Conservation (phyloP, 2,329 filamentous ascomycete genomes). For the Chaetothyriales sp. region DNA sequence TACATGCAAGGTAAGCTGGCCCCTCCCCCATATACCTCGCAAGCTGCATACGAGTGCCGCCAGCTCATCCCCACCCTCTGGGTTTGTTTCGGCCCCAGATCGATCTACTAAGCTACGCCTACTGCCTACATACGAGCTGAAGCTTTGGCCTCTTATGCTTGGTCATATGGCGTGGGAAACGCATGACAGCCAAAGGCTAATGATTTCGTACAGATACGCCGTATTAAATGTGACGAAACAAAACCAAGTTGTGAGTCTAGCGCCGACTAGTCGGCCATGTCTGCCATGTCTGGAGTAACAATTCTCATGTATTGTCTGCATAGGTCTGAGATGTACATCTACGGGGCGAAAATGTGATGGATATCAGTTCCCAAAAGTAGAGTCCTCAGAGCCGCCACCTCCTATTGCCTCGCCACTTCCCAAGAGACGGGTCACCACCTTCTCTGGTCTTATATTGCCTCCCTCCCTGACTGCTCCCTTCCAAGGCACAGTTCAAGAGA, state of each 20-base stretch:
- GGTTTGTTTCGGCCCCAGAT: neutral
- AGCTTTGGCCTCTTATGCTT: neutral
- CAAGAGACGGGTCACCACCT: slow-evolving; percentile 1
- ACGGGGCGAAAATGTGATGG: slow-evolving; percentile 45
- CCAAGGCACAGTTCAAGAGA: slow-evolving; percentile 38
- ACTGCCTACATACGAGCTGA: neutral
- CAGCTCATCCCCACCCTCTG: neutral
- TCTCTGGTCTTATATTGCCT: slow-evolving; percentile 11
- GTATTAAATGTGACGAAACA: slow-evolving; percentile 32
- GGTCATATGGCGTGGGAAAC: neutral
- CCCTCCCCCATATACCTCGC: neutral
- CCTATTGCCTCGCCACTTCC: slow-evolving; percentile 7
- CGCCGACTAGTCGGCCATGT: neutral
- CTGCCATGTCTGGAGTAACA: slow-evolving; percentile 1
- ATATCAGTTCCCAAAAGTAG: slow-evolving; percentile 32
- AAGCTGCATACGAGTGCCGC: neutral
- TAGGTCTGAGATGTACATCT: slow-evolving; percentile 41
- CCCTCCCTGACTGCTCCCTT: slow-evolving; percentile 24
- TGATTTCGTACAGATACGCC: slow-evolving; percentile 18
- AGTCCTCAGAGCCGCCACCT: slow-evolving; percentile 4
- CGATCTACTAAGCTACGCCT: neutral
- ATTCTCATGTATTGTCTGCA: slow-evolving; percentile 8
- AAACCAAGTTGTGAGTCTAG: slow-evolving; percentile 23
- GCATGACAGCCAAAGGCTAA: neutral
- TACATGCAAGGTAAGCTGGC: slow-evolving; percentile 16